Evolutionary conservation across 83 land plant species (phyloP).

Genomic region (Picea abies): DNA sequence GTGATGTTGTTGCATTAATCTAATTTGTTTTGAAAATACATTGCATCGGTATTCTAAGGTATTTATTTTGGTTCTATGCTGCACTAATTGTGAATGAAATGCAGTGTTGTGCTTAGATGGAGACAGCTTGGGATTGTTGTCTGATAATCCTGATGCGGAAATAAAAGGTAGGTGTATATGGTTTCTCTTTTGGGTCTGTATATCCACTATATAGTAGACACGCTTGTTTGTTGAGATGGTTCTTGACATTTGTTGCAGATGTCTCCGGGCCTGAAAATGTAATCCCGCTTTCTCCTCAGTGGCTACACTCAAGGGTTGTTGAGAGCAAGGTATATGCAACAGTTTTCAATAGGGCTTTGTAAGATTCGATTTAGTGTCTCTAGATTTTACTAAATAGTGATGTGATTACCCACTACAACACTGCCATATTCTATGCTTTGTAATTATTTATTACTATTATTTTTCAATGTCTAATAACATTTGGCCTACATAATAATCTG

Average conservation of each 20-base stretch:
- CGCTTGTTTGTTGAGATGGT: background rate
- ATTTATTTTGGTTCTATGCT: background rate
- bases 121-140: background rate
- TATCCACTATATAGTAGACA: background rate
- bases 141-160: background rate
- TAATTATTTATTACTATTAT: background rate
- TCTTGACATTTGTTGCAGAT: conserved; percentile 33
- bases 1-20: background rate
- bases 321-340: conserved; percentile 35
- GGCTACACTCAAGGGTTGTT: conserved; percentile 57
- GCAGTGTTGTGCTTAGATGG: conserved; percentile 10
- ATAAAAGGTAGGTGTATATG: background rate
- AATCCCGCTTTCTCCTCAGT: conserved; percentile 70
- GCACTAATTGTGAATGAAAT: background rate
- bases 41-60: no score
- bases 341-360: background rate
- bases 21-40: no score
- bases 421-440: no score
- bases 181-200: background rate
- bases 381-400: background rate
- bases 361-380: background rate
- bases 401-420: no score
- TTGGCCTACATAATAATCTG: background rate
- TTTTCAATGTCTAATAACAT: background rate
- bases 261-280: conserved; percentile 39